These are phyloP conservation scores for Conringia planisiliqua DNA, from an alignment of 345 rosid species.

Conservation along the genomic window DNA sequence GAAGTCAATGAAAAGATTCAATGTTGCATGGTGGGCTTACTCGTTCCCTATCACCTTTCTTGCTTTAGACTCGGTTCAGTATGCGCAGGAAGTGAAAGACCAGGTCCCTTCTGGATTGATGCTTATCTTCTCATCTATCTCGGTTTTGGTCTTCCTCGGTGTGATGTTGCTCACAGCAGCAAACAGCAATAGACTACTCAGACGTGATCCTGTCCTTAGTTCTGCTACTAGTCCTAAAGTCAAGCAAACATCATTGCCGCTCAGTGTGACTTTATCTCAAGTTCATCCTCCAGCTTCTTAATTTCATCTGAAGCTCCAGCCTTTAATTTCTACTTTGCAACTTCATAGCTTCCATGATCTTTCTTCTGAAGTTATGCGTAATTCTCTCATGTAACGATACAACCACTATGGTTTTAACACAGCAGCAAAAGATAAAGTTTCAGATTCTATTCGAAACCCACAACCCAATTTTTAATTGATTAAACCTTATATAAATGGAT, in stretches of 20 bases:
- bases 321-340: no score
- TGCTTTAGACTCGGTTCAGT: constrained; percentile 54
- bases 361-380: constrained; percentile 46
- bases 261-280: background rate
- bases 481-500: background rate
- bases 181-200: constrained; percentile 32
- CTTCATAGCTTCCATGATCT: constrained; percentile 61
- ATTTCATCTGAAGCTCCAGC: no score
- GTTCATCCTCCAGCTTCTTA: no score
- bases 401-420: constrained; percentile 20
- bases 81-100: constrained; percentile 46
- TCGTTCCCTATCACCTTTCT: constrained; percentile 56
- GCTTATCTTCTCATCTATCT: constrained; percentile 44
- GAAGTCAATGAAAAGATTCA: constrained; percentile 64
- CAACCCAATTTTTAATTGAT: background rate
- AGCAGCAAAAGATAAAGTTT: background rate
- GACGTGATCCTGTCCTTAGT: constrained; percentile 35
- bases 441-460: background rate
- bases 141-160: constrained; percentile 48
- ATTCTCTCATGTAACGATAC: constrained; percentile 73
- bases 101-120: constrained; percentile 34
- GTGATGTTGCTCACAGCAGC: constrained; percentile 50
- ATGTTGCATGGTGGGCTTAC: constrained; percentile 70
- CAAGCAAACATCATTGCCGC: background rate
- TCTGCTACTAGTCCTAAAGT: constrained; percentile 24